A percentile compares a stretch with the other conserved stretches of the same genome.
Conservation (phyloP, 2,329 filamentous ascomycete genomes). For the Cladosporium sp. region DNA sequence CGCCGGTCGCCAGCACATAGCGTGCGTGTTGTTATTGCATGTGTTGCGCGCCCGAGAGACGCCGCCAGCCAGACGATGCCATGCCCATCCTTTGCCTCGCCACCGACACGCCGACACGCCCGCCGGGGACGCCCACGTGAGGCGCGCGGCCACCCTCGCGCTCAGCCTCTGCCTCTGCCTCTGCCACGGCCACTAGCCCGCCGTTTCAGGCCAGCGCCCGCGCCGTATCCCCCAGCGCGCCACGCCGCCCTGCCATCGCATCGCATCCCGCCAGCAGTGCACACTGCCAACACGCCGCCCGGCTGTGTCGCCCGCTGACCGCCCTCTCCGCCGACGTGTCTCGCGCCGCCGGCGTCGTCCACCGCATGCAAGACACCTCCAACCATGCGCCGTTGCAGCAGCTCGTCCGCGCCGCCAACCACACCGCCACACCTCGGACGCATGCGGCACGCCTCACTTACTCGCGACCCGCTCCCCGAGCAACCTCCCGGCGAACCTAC, state of each 20-base stretch:
- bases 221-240: not conserved
- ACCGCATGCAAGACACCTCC: constrained; percentile 5
- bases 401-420: not conserved
- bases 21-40: no score
- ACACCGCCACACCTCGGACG: constrained; percentile 8
- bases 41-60: no score
- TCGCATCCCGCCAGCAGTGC: not conserved
- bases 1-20: no score
- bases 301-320: not conserved
- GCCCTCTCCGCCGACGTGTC: not conserved
- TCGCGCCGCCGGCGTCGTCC: not conserved
- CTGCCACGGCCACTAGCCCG: not conserved
- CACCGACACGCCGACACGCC: no score
- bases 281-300: not conserved
- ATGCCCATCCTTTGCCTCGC: no score
- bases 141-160: no score
- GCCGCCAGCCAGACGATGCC: no score
- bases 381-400: not conserved
- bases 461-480: constrained; percentile 8
- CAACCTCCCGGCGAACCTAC: not conserved
- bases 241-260: not conserved
- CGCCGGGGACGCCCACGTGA: not conserved
- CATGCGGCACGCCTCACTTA: constrained; percentile 5
- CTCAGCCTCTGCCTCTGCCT: not conserved
- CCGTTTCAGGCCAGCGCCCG: not conserved